Evolutionary conservation across 2,329 filamentous ascomycete genomes (phyloP), one percentile per base, ranked within the genome.

Genomic region (Paramyrothecium roridum): DNA sequence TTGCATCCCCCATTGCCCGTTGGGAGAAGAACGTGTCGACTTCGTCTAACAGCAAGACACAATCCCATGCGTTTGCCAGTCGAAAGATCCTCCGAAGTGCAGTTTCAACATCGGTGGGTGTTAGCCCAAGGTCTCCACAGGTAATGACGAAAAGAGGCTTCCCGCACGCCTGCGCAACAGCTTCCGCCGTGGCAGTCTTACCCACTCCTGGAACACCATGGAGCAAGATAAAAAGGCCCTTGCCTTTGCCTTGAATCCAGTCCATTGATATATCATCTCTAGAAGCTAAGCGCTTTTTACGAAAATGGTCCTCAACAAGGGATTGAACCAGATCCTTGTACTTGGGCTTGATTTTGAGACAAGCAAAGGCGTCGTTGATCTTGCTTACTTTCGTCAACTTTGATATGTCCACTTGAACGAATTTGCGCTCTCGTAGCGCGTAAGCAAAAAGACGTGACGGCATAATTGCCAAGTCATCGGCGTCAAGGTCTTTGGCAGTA

Each of bases 1-100:
- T 26, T 17, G 48, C 33, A 23, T 50, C 48, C 13, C 21, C 48
- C 19, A 22, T 22, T 17, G 48, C 23, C 16, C 48, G 12, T 19
- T 50, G 48, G 7, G 48, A 50, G 22, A 50, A 50, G 48, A 50
- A 50, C 11, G 48, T 50, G 17, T 50, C 48, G 21, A 50, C 48
- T 22, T 50, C 48, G 48, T 50, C 48, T 19, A 50, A 17, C 13
- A 50, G 23, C 22, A 50, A 19, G 22, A 50, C 26, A 30, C 26
- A 30, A 30, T 30, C 48, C 48, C 48, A 50, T 13, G 33, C 30
- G 19, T 26, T 50, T 6, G 48, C 48, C 12, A 50, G 21, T 8
- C 48, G 48, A 23, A 50, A 50, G 19, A 50, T 50, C 13, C 33
- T 26, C 19, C 48, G 48, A 22, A 50, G 22, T 11, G 48, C 23